Evolutionary conservation across 2,329 filamentous ascomycete species (phyloP), one percentile per base, ranked within the genome.

Genomic region (Trichophyton mentagrophytes): DNA sequence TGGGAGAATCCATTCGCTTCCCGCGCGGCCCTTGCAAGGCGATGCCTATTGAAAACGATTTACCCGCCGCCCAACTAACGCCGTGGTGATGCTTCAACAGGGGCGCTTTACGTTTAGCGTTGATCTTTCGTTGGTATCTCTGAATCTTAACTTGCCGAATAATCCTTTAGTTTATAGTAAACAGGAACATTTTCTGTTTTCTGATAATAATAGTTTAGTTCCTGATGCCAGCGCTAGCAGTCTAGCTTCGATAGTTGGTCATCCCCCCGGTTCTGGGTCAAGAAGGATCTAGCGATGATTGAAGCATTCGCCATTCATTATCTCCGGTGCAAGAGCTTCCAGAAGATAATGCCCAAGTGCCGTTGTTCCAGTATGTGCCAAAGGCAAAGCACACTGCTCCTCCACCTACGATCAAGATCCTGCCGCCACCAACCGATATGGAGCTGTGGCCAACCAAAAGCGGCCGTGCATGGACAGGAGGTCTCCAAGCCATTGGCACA

Each of bases 381-480:
- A 95, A 95, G 0, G 89, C 90, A 76, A 95, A 95, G 71, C 90
- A 95, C 0, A 90, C 89, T 15, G 88, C 89, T 42, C 90, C 91
- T 15, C 91, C 91, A 1, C 90, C 90, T 56, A 87, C 72, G 6
- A 95, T 74, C 8, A 89, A 67, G 2, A 90, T 67, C 17, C 80
- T 73, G 33, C 78, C 74, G 47, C 76, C 67, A 30, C 74, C 74
- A 0, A 80, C 73, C 30, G 75, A 69, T 13, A 81, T 72, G 6
- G 80, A 76, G 3, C 84, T 84, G 60, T 85, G 81, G 1, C 91
- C 90, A 58, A 90, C 78, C 57, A 95, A 78, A 4, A 95, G 77
- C 11, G 89, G 89, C 60, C 84, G 76, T 20, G 76, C 74, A 20
- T 72, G 65, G 62, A 27, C 17, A 13, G 65, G 67, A 15, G 64